Evolutionary conservation across 805 yeast genomes (phyloP).

Genomic region (Starmerella geochares): DNA sequence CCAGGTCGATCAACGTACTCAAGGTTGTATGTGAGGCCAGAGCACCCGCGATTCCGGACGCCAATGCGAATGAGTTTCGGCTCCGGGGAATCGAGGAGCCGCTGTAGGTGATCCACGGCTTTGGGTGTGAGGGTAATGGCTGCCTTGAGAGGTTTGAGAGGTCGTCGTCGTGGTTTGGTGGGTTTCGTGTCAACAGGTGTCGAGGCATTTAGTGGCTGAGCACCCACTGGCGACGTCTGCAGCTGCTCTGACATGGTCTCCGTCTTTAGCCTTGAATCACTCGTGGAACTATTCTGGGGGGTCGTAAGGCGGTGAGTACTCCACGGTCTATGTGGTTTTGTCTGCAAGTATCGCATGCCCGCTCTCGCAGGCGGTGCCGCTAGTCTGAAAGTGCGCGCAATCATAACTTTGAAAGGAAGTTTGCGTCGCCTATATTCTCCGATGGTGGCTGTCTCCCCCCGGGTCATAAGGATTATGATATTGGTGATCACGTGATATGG

Average conservation of each 20-base stretch:
- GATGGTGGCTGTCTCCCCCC: neutral
- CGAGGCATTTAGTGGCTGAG: conserved; percentile 13
- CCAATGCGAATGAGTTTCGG: conserved; percentile 88
- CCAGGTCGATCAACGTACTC: conserved; percentile 86
- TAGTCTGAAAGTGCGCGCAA: neutral
- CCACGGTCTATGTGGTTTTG: conserved; percentile 25
- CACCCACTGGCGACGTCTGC: neutral
- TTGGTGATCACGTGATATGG: neutral
- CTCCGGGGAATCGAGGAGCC: conserved; percentile 63
- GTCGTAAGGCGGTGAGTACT: conserved; percentile 24
- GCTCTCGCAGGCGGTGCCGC: neutral
- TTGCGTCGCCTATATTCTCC: neutral
- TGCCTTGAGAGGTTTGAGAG: conserved; percentile 78
- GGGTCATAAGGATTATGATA: neutral
- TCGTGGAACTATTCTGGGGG: neutral
- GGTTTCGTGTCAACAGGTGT: conserved; percentile 27
- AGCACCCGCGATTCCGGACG: conserved; percentile 93
- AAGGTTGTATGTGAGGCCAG: conserved; percentile 83
- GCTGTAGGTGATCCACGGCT: conserved; percentile 63
- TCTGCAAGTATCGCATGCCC: conserved; percentile 13
- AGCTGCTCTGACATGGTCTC: neutral
- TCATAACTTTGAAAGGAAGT: neutral
- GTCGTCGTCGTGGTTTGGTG: conserved; percentile 36
- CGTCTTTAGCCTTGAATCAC: neutral
- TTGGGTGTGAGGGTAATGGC: conserved; percentile 67